These are phyloP conservation scores for Hypoxylon intermedium DNA, from an alignment of 495 filamentous ascomycete genomes.

Conservation along the genomic window DNA sequence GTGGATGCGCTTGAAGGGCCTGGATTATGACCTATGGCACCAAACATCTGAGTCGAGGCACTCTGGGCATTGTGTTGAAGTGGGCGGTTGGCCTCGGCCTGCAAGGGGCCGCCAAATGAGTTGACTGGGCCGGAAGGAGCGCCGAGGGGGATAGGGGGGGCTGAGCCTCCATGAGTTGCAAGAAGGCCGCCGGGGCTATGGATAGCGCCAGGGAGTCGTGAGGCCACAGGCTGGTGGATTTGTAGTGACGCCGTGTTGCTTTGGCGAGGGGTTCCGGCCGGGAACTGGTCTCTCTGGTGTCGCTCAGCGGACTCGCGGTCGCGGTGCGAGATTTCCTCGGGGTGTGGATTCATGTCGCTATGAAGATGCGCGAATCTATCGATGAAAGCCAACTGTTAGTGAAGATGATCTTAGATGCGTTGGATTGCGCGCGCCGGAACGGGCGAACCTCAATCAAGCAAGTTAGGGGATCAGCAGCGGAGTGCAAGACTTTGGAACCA, in stretches of 20 bases:
- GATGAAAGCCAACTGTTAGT: not conserved
- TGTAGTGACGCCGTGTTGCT: conserved; percentile 84
- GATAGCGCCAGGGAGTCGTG: conserved; percentile 76
- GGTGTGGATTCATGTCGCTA: conserved; percentile 41
- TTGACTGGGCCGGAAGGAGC: conserved; percentile 67
- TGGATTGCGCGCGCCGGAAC: conserved; percentile 24
- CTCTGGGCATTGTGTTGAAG: conserved; percentile 69
- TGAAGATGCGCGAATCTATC: conserved; percentile 19
- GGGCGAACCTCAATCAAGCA: conserved; percentile 6
- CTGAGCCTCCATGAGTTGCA: conserved; percentile 70
- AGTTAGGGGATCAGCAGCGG: conserved; percentile 20
- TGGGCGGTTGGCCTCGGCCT: conserved; percentile 62
- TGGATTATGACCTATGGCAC: conserved; percentile 53
- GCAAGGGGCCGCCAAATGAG: conserved; percentile 73
- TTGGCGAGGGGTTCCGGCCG: conserved; percentile 69
- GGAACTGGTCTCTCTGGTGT: conserved; percentile 69
- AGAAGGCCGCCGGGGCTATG: conserved; percentile 88
- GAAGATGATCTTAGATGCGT: not conserved
- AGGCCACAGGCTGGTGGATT: conserved; percentile 89
- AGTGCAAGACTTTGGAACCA: not conserved
- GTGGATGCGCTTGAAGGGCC: conserved; percentile 47
- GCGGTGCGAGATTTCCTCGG: conserved; percentile 43
- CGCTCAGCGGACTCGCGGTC: conserved; percentile 72
- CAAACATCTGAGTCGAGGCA: conserved; percentile 67
- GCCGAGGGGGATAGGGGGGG: conserved; percentile 67